Evolutionary conservation across 2,329 filamentous ascomycete species (phyloP).

Genomic region (Sporothrix sp.): DNA sequence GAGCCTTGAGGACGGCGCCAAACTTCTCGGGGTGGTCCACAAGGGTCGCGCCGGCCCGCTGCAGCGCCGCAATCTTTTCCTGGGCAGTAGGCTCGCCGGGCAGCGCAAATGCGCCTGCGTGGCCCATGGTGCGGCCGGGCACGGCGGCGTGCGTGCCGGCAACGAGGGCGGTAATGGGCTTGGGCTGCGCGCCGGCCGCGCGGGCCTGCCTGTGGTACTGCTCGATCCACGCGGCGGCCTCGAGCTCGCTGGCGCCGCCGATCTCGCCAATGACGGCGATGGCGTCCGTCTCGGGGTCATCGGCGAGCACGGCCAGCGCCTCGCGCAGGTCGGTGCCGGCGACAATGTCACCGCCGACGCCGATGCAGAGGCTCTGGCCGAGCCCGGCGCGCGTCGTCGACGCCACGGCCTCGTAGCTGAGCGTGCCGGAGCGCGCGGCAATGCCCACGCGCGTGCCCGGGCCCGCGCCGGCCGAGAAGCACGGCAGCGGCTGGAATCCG

Average conservation of each 20-base stretch:
- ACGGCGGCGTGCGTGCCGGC: slow-evolving; percentile 57
- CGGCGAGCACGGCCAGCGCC: slow-evolving; percentile 54
- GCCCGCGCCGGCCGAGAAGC: slow-evolving; percentile 52
- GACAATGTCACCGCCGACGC: slow-evolving; percentile 67
- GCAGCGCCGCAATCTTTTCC: slow-evolving; percentile 58
- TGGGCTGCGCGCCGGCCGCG: slow-evolving; percentile 50
- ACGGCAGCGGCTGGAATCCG: slow-evolving; percentile 68
- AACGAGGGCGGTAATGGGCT: slow-evolving; percentile 63
- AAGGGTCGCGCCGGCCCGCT: slow-evolving; percentile 56
- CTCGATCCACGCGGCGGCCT: slow-evolving; percentile 64
- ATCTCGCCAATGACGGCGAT: slow-evolving; percentile 66
- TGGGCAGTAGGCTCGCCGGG: slow-evolving; percentile 54
- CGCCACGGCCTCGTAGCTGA: slow-evolving; percentile 72
- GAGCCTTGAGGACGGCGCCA: slow-evolving; percentile 54
- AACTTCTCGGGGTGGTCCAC: slow-evolving; percentile 70
- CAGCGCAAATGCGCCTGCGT: slow-evolving; percentile 63
- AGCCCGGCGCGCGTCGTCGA: slow-evolving; percentile 63
- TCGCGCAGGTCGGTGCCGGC: slow-evolving; percentile 68
- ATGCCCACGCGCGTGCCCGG: slow-evolving; percentile 52
- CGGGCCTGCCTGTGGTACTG: slow-evolving; percentile 48
- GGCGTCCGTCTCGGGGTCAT: slow-evolving; percentile 58
- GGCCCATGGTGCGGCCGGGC: slow-evolving; percentile 61
- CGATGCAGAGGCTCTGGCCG: slow-evolving; percentile 67
- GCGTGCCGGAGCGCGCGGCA: slow-evolving; percentile 68
- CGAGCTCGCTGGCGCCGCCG: slow-evolving; percentile 58